phyloP scores from a whole-genome alignment of 805 yeast species.

The Nakazawaea populi region DNA sequence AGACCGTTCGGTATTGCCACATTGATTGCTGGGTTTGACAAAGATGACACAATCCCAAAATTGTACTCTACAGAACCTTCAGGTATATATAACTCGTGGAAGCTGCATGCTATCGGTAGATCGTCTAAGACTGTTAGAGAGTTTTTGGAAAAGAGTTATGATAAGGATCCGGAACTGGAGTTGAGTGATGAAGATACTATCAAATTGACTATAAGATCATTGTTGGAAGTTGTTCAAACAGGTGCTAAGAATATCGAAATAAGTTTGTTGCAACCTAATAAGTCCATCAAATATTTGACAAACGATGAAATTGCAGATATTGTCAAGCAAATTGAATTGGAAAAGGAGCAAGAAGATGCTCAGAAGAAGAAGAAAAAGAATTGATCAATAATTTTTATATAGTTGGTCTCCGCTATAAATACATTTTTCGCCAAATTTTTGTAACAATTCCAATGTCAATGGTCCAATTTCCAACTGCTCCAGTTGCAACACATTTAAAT shows the following conservation, averaged over 20 bases:
- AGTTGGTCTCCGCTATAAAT: slow-evolving; percentile 8
- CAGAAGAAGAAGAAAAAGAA: slow-evolving; percentile 43
- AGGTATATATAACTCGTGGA: slow-evolving; percentile 96
- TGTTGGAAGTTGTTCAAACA: slow-evolving; percentile 95
- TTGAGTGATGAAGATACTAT: slow-evolving; percentile 65
- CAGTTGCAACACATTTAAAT: not conserved
- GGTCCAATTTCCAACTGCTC: not conserved
- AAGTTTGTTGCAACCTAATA: slow-evolving; percentile 73
- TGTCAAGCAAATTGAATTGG: slow-evolving; percentile 81
- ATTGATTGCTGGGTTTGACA: slow-evolving; percentile 92
- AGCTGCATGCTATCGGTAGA: slow-evolving; percentile 95
- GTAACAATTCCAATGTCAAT: not conserved
- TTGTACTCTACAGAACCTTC: slow-evolving; percentile 96
- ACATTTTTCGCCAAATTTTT: not conserved
- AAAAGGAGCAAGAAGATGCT: slow-evolving; percentile 78
- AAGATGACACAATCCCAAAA: slow-evolving; percentile 72
- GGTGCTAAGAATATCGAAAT: slow-evolving; percentile 96
- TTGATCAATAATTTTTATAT: slow-evolving; percentile 3
- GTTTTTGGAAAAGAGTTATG: slow-evolving; percentile 83
- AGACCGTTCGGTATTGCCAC: slow-evolving; percentile 97
- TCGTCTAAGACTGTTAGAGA: slow-evolving; percentile 93
- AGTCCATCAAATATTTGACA: slow-evolving; percentile 50
- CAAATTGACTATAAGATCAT: slow-evolving; percentile 75
- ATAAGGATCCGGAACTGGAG: slow-evolving; percentile 42
- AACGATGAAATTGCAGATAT: slow-evolving; percentile 68